These are phyloP conservation scores for Blepharisma stoltei DNA, from an alignment of 73 alveolate genomes.

Conservation along the genomic window DNA sequence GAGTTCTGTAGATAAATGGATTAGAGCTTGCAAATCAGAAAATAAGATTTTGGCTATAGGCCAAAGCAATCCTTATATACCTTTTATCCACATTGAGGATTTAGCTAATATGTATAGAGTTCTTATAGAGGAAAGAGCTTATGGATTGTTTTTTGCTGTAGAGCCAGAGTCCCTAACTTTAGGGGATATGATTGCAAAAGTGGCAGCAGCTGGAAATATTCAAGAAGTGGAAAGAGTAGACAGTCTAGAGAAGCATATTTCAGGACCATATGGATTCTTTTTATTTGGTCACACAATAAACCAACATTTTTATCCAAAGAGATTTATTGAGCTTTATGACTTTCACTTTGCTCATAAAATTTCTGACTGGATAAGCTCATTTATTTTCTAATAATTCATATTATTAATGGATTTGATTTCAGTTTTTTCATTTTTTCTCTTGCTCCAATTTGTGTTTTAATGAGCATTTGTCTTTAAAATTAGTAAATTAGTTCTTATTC, in stretches of 20 bases:
- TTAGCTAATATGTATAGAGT: neutral
- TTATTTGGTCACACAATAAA: neutral
- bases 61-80: neutral
- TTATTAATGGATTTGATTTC: too few species aligned
- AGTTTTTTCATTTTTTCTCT: too few species aligned
- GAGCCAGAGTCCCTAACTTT: neutral
- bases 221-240: constrained; percentile 15
- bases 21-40: neutral
- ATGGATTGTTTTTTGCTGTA: neutral
- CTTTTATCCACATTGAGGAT: neutral
- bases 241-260: neutral
- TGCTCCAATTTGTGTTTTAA: too few species aligned
- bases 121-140: neutral
- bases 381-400: too few species aligned
- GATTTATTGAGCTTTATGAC: neutral
- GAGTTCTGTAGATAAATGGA: neutral
- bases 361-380: too few species aligned
- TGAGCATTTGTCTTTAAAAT: too few species aligned
- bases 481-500: too few species aligned
- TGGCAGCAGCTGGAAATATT: neutral
- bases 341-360: too few species aligned
- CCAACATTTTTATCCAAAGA: neutral
- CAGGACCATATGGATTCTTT: neutral
- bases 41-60: neutral
- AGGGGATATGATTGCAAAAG: neutral